phyloP scores from a whole-genome alignment of 1,139 yeast genomes.

The Lodderomyces theae region DNA sequence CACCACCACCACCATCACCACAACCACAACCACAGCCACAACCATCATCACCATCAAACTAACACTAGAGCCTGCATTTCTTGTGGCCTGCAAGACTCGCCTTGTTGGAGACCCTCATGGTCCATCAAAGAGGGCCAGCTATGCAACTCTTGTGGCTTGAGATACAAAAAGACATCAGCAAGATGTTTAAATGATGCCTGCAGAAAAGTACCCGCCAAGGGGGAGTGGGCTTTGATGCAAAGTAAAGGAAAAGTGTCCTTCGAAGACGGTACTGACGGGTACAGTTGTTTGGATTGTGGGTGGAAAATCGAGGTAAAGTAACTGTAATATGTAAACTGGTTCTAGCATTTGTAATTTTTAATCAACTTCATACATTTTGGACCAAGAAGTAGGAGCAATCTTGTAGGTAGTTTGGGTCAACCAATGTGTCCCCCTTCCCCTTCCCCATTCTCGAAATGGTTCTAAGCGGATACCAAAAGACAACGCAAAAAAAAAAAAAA shows the following conservation, averaged over 20 bases:
- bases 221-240: conserved; percentile 91
- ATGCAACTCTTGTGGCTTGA: conserved; percentile 92
- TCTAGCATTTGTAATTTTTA: too few relatives aligned
- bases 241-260: conserved; percentile 51
- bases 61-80: conserved; percentile 71
- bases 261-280: conserved; percentile 47
- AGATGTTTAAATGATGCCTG: conserved; percentile 76
- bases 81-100: conserved; percentile 88
- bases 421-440: too few relatives aligned
- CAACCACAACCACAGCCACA: too few relatives aligned
- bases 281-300: conserved; percentile 69
- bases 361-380: too few relatives aligned
- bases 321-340: too few relatives aligned
- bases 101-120: conserved; percentile 99
- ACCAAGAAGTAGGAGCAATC: too few relatives aligned
- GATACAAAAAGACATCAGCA: conserved; percentile 92
- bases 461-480: too few relatives aligned
- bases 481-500: background rate
- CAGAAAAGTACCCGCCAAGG: conserved; percentile 90
- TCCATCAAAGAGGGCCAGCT: conserved; percentile 82
- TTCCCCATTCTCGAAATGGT: too few relatives aligned
- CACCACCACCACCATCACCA: conserved; percentile 1
- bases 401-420: too few relatives aligned
- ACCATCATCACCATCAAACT: conserved; percentile 19
- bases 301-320: conserved; percentile 42